A percentile compares a stretch with the other conserved stretches of the same genome.
Conservation (phyloP, 495 filamentous ascomycete species). For the Penicillium daleae region DNA sequence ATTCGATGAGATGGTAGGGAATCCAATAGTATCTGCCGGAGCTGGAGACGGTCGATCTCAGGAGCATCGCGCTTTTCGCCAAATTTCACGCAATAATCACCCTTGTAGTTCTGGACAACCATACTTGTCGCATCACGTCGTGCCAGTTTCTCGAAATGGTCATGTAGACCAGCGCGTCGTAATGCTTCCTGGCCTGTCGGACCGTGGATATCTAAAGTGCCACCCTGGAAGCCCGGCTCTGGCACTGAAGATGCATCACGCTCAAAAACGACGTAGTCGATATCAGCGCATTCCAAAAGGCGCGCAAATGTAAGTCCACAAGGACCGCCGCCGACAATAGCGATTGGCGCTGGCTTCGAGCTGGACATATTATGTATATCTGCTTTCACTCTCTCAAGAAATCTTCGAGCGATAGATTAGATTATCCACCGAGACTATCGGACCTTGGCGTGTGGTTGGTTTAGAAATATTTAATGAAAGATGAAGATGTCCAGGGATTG, state of each 20-base stretch:
- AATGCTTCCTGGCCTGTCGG: slow-evolving; percentile 55
- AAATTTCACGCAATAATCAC: slow-evolving; percentile 8
- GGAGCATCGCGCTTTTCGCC: slow-evolving; percentile 21
- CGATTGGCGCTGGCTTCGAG: slow-evolving; percentile 36
- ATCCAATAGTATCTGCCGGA: slow-evolving; percentile 50
- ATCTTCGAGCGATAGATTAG: too few relatives aligned
- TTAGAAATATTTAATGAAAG: not conserved
- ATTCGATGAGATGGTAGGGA: slow-evolving; percentile 41
- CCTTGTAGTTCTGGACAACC: slow-evolving; percentile 20
- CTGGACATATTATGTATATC: not conserved
- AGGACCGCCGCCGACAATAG: slow-evolving; percentile 62
- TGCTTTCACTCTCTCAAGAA: not conserved
- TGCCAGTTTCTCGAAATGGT: slow-evolving; percentile 46
- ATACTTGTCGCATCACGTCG: slow-evolving; percentile 46
- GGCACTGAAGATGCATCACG: slow-evolving; percentile 45
- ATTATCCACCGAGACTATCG: too few relatives aligned
- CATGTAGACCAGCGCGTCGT: slow-evolving; percentile 51
- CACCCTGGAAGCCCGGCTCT: slow-evolving; percentile 34
- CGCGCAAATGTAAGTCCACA: slow-evolving; percentile 58
- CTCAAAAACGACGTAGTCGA: slow-evolving; percentile 54
- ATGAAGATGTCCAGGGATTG: not conserved
- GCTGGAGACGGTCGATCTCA: slow-evolving; percentile 45
- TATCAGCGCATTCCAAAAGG: slow-evolving; percentile 47
- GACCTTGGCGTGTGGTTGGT: too few relatives aligned
- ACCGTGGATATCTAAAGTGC: slow-evolving; percentile 58